Evolutionary conservation across 257 asterid species (phyloP).

Genomic region (Gardenia jasminoides): DNA sequence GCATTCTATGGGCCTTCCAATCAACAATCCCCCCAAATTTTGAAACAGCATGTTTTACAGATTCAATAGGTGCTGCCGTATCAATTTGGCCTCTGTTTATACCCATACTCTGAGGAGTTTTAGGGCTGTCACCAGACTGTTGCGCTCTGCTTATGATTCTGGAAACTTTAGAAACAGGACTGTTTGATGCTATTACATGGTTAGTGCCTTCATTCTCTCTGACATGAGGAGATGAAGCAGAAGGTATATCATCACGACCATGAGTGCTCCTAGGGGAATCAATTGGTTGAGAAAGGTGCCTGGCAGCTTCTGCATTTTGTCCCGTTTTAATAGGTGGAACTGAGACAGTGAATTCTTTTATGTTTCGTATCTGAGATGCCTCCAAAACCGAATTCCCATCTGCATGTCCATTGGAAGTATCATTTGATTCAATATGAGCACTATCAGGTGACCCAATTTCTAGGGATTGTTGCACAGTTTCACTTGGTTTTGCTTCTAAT

Average conservation of each 20-base stretch:
- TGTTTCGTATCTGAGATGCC: conserved; percentile 27
- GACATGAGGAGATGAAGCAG: conserved; percentile 32
- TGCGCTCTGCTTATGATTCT: conserved; percentile 18
- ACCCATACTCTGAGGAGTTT: conserved; percentile 24
- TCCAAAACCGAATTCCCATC: conserved; percentile 15
- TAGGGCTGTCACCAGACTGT: conserved; percentile 23
- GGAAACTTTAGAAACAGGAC: conserved; percentile 33
- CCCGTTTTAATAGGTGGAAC: conserved; percentile 19
- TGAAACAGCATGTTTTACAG: conserved; percentile 96
- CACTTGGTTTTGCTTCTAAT: conserved; percentile 28
- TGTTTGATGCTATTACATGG: conserved; percentile 11
- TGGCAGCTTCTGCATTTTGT: conserved; percentile 9
- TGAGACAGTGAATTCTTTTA: conserved; percentile 6
- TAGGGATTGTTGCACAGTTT: conserved; percentile 14
- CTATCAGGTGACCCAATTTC: neutral
- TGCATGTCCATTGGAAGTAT: conserved; percentile 34
- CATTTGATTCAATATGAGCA: conserved; percentile 16
- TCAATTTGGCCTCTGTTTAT: conserved; percentile 53
- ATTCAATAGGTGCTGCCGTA: conserved; percentile 88
- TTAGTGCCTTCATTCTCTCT: conserved; percentile 28
- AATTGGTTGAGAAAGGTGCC: conserved; percentile 27
- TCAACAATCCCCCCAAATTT: conserved; percentile 98
- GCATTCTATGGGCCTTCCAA: conserved; percentile 96
- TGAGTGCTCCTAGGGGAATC: conserved; percentile 3
- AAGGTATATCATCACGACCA: conserved; percentile 25